These are phyloP conservation scores for Diphasiastrum complanatum DNA, from an alignment of 83 land plant species.

Conservation along the genomic window DNA sequence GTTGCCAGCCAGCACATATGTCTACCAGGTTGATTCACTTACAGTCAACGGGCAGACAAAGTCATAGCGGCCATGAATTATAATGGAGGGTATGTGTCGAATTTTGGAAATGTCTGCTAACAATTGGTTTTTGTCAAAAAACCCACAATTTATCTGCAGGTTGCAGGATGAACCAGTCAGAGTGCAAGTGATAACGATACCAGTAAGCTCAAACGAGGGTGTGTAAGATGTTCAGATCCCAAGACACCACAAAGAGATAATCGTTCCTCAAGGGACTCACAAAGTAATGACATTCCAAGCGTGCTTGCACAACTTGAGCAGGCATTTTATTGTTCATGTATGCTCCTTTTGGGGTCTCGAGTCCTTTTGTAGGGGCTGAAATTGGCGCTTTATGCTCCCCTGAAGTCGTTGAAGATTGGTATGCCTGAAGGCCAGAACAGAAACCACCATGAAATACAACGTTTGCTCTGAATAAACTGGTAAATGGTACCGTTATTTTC, in stretches of 20 bases:
- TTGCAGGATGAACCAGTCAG: constrained; percentile 1
- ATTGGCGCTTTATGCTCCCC: constrained; percentile 9
- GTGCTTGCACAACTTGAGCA: constrained; percentile 36
- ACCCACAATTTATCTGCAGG: constrained; percentile 31
- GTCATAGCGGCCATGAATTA: constrained; percentile 42
- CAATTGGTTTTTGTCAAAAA: constrained; percentile 28
- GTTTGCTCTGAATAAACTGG: too few relatives aligned
- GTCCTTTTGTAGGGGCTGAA: not conserved
- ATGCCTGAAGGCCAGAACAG: too few relatives aligned
- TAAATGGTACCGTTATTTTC: too few relatives aligned
- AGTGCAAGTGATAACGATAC: not conserved
- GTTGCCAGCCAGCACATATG: not conserved
- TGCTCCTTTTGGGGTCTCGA: not conserved
- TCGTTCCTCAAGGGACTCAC: constrained; percentile 21
- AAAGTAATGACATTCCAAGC: constrained; percentile 39
- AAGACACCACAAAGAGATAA: not conserved
- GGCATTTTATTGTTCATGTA: constrained; percentile 15
- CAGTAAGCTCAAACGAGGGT: not conserved
- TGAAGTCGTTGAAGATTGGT: too few relatives aligned
- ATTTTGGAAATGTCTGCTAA: constrained; percentile 25
- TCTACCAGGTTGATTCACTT: constrained; percentile 4
- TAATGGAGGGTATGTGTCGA: constrained; percentile 30
- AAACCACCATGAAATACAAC: too few relatives aligned
- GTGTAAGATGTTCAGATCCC: not conserved
- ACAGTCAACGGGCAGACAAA: constrained; percentile 39